Evolutionary conservation across 768 basidiomycete species (phyloP).

Genomic region (Boletus fagicola): DNA sequence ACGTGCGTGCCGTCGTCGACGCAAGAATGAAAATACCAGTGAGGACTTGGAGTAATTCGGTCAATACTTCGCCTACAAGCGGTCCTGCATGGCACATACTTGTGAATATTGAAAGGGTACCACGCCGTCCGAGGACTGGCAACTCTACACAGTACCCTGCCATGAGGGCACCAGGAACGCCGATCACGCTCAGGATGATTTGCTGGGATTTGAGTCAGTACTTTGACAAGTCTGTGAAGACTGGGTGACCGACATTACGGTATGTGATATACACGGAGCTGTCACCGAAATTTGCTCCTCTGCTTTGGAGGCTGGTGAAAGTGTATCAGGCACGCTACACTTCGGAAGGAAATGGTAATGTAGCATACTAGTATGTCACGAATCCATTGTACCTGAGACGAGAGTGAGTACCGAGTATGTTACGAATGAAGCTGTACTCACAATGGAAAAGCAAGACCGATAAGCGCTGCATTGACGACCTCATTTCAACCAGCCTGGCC

Average conservation of each 20-base stretch:
- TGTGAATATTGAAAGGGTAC: conserved; percentile 52
- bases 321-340: background rate
- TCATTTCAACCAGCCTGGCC: background rate
- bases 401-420: background rate
- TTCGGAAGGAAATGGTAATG: background rate
- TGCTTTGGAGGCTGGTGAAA: conserved; percentile 50
- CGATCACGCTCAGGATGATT: conserved; percentile 56
- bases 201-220: conserved; percentile 34
- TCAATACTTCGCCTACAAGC: background rate
- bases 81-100: conserved; percentile 23
- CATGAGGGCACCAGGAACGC: conserved; percentile 55
- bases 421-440: conserved; percentile 27
- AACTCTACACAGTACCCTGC: conserved; percentile 55
- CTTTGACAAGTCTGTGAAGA: background rate
- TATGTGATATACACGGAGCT: conserved; percentile 70
- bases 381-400: conserved; percentile 46
- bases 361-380: conserved; percentile 48
- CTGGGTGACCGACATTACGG: conserved; percentile 50
- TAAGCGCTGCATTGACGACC: conserved; percentile 47
- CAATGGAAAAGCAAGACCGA: conserved; percentile 75
- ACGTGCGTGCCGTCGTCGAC: conserved; percentile 53
- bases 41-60: conserved; percentile 31
- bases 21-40: conserved; percentile 60
- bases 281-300: conserved; percentile 69
- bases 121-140: conserved; percentile 49